These are phyloP conservation scores for Penicillium glabrum DNA, from an alignment of 2,329 filamentous ascomycete species.

Conservation along the genomic window DNA sequence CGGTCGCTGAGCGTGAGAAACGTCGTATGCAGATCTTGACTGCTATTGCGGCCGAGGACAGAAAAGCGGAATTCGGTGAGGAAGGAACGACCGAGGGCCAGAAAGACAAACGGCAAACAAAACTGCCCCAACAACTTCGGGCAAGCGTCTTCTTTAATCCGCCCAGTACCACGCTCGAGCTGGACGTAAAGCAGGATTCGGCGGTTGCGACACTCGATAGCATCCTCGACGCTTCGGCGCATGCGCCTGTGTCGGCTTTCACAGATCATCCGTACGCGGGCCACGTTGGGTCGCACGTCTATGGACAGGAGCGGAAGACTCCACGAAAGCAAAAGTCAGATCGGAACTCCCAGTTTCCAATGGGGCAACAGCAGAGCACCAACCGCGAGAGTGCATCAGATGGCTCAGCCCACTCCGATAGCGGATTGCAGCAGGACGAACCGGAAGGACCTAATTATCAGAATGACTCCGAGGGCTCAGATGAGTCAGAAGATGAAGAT, in stretches of 20 bases:
- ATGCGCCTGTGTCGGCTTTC: slow-evolving; percentile 85
- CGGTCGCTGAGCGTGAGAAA: slow-evolving; percentile 62
- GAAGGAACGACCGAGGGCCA: slow-evolving; percentile 20
- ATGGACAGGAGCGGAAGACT: slow-evolving; percentile 51
- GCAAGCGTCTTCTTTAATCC: slow-evolving; percentile 90
- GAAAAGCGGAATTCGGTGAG: slow-evolving; percentile 54
- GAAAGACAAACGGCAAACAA: slow-evolving; percentile 41
- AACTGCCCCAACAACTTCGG: slow-evolving; percentile 77
- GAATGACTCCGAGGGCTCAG: slow-evolving; percentile 9
- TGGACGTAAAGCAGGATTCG: slow-evolving; percentile 69
- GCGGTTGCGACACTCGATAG: slow-evolving; percentile 86
- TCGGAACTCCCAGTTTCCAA: slow-evolving; percentile 29
- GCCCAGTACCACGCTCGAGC: slow-evolving; percentile 57
- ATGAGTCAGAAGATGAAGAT: slow-evolving; percentile 12
- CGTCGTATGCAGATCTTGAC: slow-evolving; percentile 73
- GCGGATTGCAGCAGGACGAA: not conserved
- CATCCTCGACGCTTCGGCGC: slow-evolving; percentile 85
- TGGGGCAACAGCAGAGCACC: slow-evolving; percentile 20
- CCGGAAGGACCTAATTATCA: slow-evolving; percentile 19
- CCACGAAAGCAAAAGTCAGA: slow-evolving; percentile 30
- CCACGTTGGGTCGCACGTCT: slow-evolving; percentile 71
- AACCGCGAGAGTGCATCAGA: not conserved
- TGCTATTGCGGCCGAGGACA: slow-evolving; percentile 57
- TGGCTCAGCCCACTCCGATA: not conserved
- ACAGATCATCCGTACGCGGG: slow-evolving; percentile 85